phyloP scores from a whole-genome alignment of 768 basidiomycete species.

The Imleria badia region DNA sequence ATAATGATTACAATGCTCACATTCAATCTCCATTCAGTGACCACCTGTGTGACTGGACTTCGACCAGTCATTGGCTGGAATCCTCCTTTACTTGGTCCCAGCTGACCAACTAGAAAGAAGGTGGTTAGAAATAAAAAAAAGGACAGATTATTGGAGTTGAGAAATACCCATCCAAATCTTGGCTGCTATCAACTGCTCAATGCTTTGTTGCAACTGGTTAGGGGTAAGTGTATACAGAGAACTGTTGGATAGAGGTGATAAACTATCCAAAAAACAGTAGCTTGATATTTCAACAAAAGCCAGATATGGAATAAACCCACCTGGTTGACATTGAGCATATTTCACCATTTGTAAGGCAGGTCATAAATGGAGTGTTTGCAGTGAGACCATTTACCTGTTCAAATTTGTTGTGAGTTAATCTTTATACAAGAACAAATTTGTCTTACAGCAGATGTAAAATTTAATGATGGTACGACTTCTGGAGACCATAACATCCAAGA shows the following conservation, averaged over 20 bases:
- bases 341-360: neutral
- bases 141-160: neutral
- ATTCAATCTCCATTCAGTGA: conserved; percentile 12
- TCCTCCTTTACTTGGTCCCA: conserved; percentile 5
- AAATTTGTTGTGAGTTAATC: neutral
- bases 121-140: neutral
- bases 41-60: conserved; percentile 7
- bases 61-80: neutral
- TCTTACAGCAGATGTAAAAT: neutral
- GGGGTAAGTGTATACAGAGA: neutral
- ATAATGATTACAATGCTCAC: neutral
- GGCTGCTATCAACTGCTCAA: conserved; percentile 3
- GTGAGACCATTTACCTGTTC: neutral
- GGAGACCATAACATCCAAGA: conserved; percentile 9
- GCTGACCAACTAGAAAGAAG: conserved; percentile 5
- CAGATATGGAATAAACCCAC: neutral
- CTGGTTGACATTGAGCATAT: neutral
- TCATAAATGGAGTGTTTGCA: neutral
- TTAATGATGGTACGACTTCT: neutral
- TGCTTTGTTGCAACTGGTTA: neutral
- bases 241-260: no score
- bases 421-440: no score
- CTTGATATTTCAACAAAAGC: no score
- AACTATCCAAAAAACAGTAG: no score
- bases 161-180: conserved; percentile 11